Conservation (phyloP, 441 rosid genomes). For the Populus hybrid region DNA sequence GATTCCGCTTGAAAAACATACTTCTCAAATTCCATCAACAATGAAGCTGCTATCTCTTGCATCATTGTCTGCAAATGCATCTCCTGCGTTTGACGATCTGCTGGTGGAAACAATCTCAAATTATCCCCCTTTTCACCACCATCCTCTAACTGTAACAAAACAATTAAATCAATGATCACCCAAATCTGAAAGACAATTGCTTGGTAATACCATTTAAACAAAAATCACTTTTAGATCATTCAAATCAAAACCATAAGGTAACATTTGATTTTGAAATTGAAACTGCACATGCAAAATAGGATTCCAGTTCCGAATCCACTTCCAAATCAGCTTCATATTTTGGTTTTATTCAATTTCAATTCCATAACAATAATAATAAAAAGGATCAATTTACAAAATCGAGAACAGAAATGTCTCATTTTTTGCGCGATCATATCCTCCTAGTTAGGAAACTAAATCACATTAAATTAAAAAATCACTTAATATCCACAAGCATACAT, state of each 20-base stretch:
- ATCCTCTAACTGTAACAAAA: slow-evolving; percentile 66
- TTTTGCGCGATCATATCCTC: neutral
- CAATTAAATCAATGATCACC: neutral
- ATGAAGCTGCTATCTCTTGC: slow-evolving; percentile 92
- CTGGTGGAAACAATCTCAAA: slow-evolving; percentile 82
- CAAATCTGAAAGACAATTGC: neutral
- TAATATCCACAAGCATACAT: neutral
- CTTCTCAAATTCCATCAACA: slow-evolving; percentile 94
- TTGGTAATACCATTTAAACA: neutral
- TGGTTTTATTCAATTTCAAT: neutral
- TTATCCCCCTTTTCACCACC: slow-evolving; percentile 60
- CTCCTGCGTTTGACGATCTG: slow-evolving; percentile 77
- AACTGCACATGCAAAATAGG: neutral
- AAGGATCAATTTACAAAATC: no score
- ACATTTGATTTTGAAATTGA: neutral
- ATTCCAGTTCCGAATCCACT: neutral
- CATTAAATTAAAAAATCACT: neutral
- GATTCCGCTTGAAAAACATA: slow-evolving; percentile 93
- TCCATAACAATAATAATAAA: no score
- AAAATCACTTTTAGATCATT: no score
- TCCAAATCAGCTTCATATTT: neutral
- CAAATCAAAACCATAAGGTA: neutral
- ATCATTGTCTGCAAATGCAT: slow-evolving; percentile 93
- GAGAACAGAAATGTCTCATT: neutral
- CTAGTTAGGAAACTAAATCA: neutral